A percentile compares a stretch with the other conserved stretches of the same genome.
Conservation (phyloP, 306 rosid species). For the Vigna nakashimae region DNA sequence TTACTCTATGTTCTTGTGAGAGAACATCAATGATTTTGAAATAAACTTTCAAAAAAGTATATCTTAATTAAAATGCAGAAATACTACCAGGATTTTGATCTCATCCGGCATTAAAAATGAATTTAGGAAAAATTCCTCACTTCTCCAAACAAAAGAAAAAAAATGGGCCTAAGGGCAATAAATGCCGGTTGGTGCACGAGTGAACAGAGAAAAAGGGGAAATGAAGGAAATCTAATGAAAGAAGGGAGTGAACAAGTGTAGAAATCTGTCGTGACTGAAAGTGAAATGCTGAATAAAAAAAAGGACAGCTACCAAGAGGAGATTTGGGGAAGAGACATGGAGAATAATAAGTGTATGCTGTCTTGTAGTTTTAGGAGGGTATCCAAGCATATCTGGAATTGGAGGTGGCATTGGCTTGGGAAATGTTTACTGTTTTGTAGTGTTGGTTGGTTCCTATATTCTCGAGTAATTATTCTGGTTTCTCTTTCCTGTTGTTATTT, state of each 20-base stretch:
- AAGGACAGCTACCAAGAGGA: not conserved
- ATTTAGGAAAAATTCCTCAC: not conserved
- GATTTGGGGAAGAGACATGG: not conserved
- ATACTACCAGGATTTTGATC: slow-evolving; percentile 14
- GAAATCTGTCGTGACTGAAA: not conserved
- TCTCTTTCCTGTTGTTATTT: not conserved
- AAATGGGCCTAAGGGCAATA: not conserved
- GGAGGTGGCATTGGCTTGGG: not conserved
- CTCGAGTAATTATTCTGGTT: not conserved
- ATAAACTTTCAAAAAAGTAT: not conserved
- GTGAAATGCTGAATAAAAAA: not conserved
- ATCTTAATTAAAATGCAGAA: slow-evolving; percentile 14
- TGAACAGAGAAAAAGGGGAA: not conserved
- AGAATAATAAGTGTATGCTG: not conserved
- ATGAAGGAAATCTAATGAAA: not conserved
- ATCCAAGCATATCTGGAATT: not conserved
- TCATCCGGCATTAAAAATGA: slow-evolving; percentile 2
- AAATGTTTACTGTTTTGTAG: not conserved
- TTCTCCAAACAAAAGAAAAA: not conserved
- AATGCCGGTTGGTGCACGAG: not conserved
- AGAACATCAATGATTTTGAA: not conserved
- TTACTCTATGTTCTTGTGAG: not conserved
- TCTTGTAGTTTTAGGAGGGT: not conserved
- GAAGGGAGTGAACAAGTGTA: not conserved
- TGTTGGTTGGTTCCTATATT: not conserved